Evolutionary conservation across 2,329 filamentous ascomycete species (phyloP), one percentile per base, ranked within the genome.

Genomic region (Furcasterigmium sp.): DNA sequence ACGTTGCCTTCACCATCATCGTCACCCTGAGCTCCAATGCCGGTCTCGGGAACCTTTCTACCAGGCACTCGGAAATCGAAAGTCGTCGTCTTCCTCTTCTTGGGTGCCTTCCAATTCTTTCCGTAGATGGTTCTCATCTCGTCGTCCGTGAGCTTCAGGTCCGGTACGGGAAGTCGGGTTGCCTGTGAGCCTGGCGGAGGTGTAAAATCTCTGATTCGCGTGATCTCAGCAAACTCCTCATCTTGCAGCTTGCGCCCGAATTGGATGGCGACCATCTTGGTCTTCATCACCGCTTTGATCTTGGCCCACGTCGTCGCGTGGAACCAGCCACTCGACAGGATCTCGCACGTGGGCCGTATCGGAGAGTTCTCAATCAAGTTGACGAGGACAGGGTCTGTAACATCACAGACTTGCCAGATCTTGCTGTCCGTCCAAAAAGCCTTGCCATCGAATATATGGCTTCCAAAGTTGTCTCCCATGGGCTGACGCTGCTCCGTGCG

Each of bases 401-500:
- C 84, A 61, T 98, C 93, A 66, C 90, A 95, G 20, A 94, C 78
- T 69, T 97, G 93, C 85, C 90, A 98, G 39, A 93, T 84, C 56
- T 93, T 93, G 30, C 90, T 90, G 56, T 95, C 90, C 2, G 79
- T 77, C 14, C 80, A 80, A 43, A 91, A 80, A 3, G 75, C 76
- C 46, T 81, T 72, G 37, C 91, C 91, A 48, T 94, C 88, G 62
- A 96, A 97, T 2, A 91, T 70, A 61, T 97, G 91, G 42, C 74
- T 83, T 23, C 68, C 60, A 17, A 62, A 63, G 26, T 67, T 59
- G 19, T 67, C 64, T 36, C 67, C 65, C 9, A 63, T 68, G 7
- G 65, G 56, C 21, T 68, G 64, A 13, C 61, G 63, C 47, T 65
- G 56, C 30, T 48, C 50, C 3, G 47, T 50, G 13, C 62, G 61